Conservation (phyloP, 2,329 filamentous ascomycete genomes). For the Penicillium aurantiogriseum region DNA sequence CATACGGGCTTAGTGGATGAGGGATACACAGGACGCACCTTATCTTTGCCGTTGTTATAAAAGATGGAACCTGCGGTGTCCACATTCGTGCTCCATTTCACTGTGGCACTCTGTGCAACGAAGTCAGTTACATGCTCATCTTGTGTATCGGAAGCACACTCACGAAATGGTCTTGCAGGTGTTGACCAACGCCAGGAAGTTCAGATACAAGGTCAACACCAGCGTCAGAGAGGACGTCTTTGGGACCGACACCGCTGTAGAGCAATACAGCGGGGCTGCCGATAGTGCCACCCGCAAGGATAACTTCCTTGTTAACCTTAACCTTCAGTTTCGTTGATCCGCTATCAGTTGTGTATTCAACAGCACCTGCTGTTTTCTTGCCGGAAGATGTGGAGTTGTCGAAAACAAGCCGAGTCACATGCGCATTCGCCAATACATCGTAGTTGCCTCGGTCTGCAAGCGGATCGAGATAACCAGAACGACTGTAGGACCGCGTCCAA, state of each 20-base stretch:
- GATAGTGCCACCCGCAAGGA: conserved; percentile 51
- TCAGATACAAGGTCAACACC: conserved; percentile 48
- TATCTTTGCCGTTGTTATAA: conserved; percentile 26
- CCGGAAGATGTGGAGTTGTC: conserved; percentile 23
- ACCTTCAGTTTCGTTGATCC: conserved; percentile 27
- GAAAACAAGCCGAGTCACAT: conserved; percentile 34
- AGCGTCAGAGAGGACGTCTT: conserved; percentile 44
- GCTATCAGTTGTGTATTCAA: conserved; percentile 33
- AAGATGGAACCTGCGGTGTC: conserved; percentile 34
- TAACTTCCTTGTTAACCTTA: conserved; percentile 31
- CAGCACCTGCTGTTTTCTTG: conserved; percentile 32
- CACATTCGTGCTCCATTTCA: conserved; percentile 29
- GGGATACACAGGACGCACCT: conserved; percentile 17
- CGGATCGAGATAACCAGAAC: conserved; percentile 37
- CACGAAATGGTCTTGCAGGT: conserved; percentile 51
- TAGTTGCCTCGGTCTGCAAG: conserved; percentile 34
- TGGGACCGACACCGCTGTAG: conserved; percentile 59
- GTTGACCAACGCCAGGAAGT: conserved; percentile 50
- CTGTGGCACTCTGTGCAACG: conserved; percentile 28
- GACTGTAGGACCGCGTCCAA: conserved; percentile 39
- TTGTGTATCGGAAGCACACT: neutral
- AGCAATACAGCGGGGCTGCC: conserved; percentile 60
- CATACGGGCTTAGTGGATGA: neutral
- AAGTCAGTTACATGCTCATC: conserved; percentile 4
- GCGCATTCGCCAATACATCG: conserved; percentile 32